Percentiles rank a stretch among this genome's conserved stretches.
Evolutionary conservation across 441 rosid species (phyloP).

Genomic region (Theobroma grandiflorum): DNA sequence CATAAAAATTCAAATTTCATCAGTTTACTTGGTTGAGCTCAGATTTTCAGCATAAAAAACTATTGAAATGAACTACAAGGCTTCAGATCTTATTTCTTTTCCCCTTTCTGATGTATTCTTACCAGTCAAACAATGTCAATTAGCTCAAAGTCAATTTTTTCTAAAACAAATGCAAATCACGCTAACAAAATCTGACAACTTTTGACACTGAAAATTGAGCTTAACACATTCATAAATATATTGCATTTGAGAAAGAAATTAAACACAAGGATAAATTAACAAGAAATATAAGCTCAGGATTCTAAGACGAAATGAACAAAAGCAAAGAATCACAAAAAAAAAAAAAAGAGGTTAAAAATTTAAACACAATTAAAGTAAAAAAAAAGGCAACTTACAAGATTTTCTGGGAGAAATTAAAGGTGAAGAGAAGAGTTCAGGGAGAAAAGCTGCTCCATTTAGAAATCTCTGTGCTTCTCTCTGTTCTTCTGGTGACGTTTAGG

Average conservation of each 20-base stretch:
- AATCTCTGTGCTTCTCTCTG: background rate
- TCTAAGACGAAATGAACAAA: conserved; percentile 12
- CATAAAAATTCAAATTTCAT: background rate
- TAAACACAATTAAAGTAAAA: background rate
- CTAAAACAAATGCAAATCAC: conserved; percentile 1
- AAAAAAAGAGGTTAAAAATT: background rate
- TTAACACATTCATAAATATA: background rate
- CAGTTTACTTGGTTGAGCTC: conserved; percentile 1
- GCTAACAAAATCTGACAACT: background rate
- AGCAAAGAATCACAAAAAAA: background rate
- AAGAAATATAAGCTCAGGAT: conserved; percentile 9
- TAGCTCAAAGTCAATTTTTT: conserved; percentile 7
- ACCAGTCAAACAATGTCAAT: conserved; percentile 12
- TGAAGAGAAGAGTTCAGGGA: background rate
- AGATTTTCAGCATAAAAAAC: background rate
- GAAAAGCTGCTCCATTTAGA: conserved; percentile 10
- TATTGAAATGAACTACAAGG: background rate
- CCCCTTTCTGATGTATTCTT: background rate
- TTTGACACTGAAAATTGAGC: background rate
- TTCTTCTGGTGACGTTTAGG: background rate
- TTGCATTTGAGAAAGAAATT: background rate
- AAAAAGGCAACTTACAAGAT: conserved; percentile 22
- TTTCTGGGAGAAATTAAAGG: background rate
- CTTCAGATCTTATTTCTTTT: background rate
- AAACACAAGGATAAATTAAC: background rate